Evolutionary conservation across 2,329 filamentous ascomycete species (phyloP).

Genomic region (Exserohilum rostratum): DNA sequence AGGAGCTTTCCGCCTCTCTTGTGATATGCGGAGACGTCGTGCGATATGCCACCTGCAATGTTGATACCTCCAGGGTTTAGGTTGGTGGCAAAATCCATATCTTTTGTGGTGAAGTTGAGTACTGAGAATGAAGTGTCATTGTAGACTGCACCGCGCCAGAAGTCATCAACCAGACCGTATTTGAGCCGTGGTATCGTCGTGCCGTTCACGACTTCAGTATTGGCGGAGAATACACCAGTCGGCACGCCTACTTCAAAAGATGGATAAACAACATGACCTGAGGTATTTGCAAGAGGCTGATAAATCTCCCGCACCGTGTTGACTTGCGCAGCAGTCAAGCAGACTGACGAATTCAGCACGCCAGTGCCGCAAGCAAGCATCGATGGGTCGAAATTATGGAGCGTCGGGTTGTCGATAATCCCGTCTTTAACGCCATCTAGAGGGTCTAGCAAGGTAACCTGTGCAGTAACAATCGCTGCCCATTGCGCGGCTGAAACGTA

Average conservation of each 20-base stretch:
- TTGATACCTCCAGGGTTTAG: slow-evolving; percentile 41
- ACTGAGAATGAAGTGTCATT: slow-evolving; percentile 50
- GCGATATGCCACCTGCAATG: slow-evolving; percentile 51
- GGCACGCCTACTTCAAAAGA: slow-evolving; percentile 54
- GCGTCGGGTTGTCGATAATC: slow-evolving; percentile 24
- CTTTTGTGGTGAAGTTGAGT: slow-evolving; percentile 12
- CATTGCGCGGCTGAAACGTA: slow-evolving; percentile 21
- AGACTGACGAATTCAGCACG: slow-evolving; percentile 17
- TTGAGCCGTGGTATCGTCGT: slow-evolving; percentile 34
- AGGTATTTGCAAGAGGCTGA: slow-evolving; percentile 47
- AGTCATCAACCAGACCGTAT: slow-evolving; percentile 51
- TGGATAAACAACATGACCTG: slow-evolving; percentile 54
- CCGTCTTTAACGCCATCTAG: slow-evolving; percentile 39
- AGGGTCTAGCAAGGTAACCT: slow-evolving; percentile 51
- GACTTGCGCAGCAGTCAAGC: slow-evolving; percentile 15
- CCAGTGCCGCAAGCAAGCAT: slow-evolving; percentile 23
- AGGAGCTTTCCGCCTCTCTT: slow-evolving; percentile 19
- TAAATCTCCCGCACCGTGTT: slow-evolving; percentile 50
- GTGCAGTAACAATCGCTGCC: slow-evolving; percentile 45
- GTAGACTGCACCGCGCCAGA: slow-evolving; percentile 45
- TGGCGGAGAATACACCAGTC: slow-evolving; percentile 44
- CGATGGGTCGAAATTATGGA: slow-evolving; percentile 23
- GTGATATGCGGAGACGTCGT: slow-evolving; percentile 26
- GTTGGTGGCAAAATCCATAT: slow-evolving; percentile 36
- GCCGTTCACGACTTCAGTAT: slow-evolving; percentile 48